These are phyloP conservation scores for Cucurbitaria berberidis DNA, from an alignment of 2,329 filamentous ascomycete species.

Conservation along the genomic window DNA sequence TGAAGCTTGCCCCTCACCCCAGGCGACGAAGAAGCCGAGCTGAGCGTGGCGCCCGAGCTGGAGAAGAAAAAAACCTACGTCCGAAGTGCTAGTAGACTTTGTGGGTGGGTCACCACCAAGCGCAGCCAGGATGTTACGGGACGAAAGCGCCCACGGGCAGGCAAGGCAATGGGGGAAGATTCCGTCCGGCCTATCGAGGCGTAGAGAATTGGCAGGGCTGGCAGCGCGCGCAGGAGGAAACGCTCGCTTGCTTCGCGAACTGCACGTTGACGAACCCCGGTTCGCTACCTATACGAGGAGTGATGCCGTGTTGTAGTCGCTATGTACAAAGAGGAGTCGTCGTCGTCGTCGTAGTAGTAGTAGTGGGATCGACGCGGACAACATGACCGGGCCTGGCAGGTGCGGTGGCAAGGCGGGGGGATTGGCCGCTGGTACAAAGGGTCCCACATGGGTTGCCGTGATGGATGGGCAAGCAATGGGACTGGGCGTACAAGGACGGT, in stretches of 20 bases:
- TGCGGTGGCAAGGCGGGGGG: background rate
- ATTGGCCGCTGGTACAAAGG: background rate
- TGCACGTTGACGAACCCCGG: background rate
- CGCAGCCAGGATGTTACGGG: slow-evolving; percentile 2
- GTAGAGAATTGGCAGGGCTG: slow-evolving; percentile 4
- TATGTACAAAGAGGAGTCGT: no score
- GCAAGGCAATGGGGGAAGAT: background rate
- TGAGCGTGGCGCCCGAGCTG: background rate
- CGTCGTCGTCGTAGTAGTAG: no score
- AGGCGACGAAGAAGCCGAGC: background rate
- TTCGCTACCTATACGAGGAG: no score
- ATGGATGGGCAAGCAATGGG: background rate
- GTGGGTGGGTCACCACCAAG: background rate
- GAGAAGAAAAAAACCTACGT: no score
- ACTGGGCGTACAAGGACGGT: background rate
- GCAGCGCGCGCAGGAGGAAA: slow-evolving; percentile 1
- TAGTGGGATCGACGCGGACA: slow-evolving; percentile 1
- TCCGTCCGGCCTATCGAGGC: background rate
- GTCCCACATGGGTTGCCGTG: background rate
- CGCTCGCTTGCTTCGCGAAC: slow-evolving; percentile 1
- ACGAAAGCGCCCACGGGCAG: slow-evolving; percentile 2
- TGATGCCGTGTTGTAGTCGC: no score
- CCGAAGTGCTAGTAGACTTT: no score
- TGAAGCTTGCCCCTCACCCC: background rate
- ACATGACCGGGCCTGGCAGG: background rate